Conservation (phyloP, 306 rosid genomes). For the Sindora glabra region DNA sequence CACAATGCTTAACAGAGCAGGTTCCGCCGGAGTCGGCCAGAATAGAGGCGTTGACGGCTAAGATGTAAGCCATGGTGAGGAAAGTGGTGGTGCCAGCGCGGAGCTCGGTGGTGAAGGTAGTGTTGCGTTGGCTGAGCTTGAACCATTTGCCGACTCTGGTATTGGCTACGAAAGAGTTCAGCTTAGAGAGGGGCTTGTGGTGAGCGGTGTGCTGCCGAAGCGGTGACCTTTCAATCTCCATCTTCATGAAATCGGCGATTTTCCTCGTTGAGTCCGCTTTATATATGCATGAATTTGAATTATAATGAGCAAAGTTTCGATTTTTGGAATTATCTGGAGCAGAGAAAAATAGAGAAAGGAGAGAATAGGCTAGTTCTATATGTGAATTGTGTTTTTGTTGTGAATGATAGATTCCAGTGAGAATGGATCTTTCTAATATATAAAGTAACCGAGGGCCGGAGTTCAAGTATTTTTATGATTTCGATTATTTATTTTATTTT, state of each 20-base stretch:
- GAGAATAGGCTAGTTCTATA: constrained; percentile 1
- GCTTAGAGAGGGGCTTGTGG: constrained; percentile 38
- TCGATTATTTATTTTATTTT: neutral
- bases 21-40: constrained; percentile 89
- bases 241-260: neutral
- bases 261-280: neutral
- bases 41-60: constrained; percentile 96
- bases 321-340: no score
- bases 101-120: constrained; percentile 94
- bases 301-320: no score
- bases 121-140: constrained; percentile 65
- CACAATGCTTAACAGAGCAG: constrained; percentile 72
- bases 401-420: constrained; percentile 21
- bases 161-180: constrained; percentile 44
- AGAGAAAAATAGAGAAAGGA: neutral
- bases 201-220: constrained; percentile 2
- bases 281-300: neutral
- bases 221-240: constrained; percentile 41
- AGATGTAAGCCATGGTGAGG: constrained; percentile 97
- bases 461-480: no score
- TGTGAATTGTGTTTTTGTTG: neutral
- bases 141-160: constrained; percentile 59
- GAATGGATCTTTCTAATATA: constrained; percentile 31
- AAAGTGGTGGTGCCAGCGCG: constrained; percentile 97
- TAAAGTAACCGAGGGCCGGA: neutral